A percentile compares a stretch with the other conserved stretches of the same genome.
Conservation (phyloP, 148 eudicot species). For the Rheum nobile region DNA sequence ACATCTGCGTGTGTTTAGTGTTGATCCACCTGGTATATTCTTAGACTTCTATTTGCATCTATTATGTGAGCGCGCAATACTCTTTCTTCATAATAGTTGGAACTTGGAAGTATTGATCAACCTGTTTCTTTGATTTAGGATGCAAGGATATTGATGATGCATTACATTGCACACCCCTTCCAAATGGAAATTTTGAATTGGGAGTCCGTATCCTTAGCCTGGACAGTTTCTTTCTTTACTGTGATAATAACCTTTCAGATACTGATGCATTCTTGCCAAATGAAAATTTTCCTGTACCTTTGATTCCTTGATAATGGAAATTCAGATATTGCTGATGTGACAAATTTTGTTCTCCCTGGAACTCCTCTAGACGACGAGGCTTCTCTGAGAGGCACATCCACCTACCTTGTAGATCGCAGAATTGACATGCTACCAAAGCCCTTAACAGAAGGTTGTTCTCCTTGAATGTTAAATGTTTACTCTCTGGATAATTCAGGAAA, state of each 20-base stretch:
- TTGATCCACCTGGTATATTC: conserved; percentile 86
- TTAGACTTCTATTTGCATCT: background rate
- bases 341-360: conserved; percentile 94
- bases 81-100: background rate
- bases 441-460: conserved; percentile 73
- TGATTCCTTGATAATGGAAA: conserved; percentile 36
- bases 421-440: conserved; percentile 99
- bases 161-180: conserved; percentile 74
- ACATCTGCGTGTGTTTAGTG: conserved; percentile 78
- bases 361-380: conserved; percentile 93
- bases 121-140: conserved; percentile 33
- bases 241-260: background rate
- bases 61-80: background rate
- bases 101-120: background rate
- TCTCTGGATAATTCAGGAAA: conserved; percentile 1
- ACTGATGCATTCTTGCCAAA: background rate
- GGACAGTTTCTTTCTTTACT: background rate
- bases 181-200: conserved; percentile 84
- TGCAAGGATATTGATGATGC: conserved; percentile 99
- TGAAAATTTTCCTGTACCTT: background rate
- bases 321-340: conserved; percentile 96
- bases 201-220: conserved; percentile 94
- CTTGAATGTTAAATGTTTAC: background rate
- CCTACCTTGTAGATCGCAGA: conserved; percentile 90
- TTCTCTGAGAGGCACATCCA: conserved; percentile 92